These are phyloP conservation scores for Ustilago xerochloae DNA, from an alignment of 1,284 basidiomycete species.

Conservation along the genomic window DNA sequence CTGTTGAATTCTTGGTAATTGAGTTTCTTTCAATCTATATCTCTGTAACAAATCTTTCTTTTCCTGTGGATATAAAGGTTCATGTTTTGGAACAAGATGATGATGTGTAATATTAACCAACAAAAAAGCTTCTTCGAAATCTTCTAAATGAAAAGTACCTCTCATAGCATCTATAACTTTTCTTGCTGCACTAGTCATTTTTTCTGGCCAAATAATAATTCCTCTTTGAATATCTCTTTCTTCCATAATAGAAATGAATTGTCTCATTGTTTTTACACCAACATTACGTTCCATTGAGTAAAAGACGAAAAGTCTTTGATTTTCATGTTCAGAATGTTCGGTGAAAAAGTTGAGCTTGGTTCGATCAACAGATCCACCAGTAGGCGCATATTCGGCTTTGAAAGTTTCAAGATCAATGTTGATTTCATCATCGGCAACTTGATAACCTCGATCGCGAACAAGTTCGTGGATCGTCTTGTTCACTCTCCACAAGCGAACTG, in stretches of 20 bases:
- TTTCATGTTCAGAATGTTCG: conserved; percentile 67
- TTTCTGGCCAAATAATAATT: conserved; percentile 94
- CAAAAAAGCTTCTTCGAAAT: conserved; percentile 94
- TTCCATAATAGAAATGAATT: conserved; percentile 65
- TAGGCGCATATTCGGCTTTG: conserved; percentile 70
- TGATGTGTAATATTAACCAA: conserved; percentile 96
- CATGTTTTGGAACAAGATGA: conserved; percentile 91
- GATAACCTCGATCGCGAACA: conserved; percentile 85
- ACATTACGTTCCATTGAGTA: conserved; percentile 73
- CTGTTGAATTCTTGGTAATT: conserved; percentile 94
- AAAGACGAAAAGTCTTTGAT: conserved; percentile 90
- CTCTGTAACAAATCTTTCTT: conserved; percentile 87
- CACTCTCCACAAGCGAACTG: conserved; percentile 89
- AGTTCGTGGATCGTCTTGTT: conserved; percentile 97
- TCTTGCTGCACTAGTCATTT: conserved; percentile 94
- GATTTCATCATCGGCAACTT: conserved; percentile 89
- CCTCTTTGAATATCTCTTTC: conserved; percentile 85
- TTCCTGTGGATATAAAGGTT: conserved; percentile 85
- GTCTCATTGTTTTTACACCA: conserved; percentile 67
- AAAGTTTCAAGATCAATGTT: conserved; percentile 84
- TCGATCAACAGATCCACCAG: conserved; percentile 68
- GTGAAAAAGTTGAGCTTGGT: conserved; percentile 66
- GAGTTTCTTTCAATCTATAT: conserved; percentile 98
- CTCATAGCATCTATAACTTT: conserved; percentile 74
- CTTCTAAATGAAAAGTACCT: conserved; percentile 86